These are phyloP conservation scores for Immersiella caudata DNA, from an alignment of 495 filamentous ascomycete species.

Conservation along the genomic window DNA sequence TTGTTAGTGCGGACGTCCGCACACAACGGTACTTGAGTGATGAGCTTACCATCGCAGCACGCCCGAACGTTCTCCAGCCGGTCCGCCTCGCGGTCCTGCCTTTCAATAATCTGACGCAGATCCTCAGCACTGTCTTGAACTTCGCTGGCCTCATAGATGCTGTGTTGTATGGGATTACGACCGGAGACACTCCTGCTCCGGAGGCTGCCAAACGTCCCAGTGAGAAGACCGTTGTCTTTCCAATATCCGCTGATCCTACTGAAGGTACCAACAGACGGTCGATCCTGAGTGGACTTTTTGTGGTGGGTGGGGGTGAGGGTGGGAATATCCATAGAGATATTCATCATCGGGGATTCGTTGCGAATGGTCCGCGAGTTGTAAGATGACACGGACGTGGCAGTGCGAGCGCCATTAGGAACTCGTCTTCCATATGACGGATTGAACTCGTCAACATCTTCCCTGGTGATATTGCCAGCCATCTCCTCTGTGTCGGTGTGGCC, in stretches of 20 bases:
- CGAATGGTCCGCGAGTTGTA: slow-evolving; percentile 74
- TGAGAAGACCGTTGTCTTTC: slow-evolving; percentile 44
- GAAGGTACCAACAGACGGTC: slow-evolving; percentile 41
- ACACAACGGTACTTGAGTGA: not conserved
- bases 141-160: slow-evolving; percentile 70
- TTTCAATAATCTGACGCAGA: slow-evolving; percentile 70
- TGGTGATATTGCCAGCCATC: slow-evolving; percentile 58
- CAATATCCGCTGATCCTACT: slow-evolving; percentile 51
- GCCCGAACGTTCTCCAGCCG: slow-evolving; percentile 92
- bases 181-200: slow-evolving; percentile 47
- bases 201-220: slow-evolving; percentile 44
- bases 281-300: slow-evolving; percentile 38
- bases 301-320: slow-evolving; percentile 50
- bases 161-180: slow-evolving; percentile 41
- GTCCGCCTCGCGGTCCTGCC: slow-evolving; percentile 72
- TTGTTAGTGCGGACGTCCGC: slow-evolving; percentile 26
- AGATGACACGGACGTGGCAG: slow-evolving; percentile 75
- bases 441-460: slow-evolving; percentile 87
- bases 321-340: slow-evolving; percentile 46
- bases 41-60: slow-evolving; percentile 87
- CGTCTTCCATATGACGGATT: slow-evolving; percentile 68
- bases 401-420: slow-evolving; percentile 42
- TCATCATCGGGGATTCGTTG: slow-evolving; percentile 57
- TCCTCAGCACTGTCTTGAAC: slow-evolving; percentile 80
- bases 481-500: slow-evolving; percentile 61